Percentiles rank a stretch among this genome's conserved stretches.
phyloP scores from a whole-genome alignment of 441 rosid genomes.

The Melastoma candidum region DNA sequence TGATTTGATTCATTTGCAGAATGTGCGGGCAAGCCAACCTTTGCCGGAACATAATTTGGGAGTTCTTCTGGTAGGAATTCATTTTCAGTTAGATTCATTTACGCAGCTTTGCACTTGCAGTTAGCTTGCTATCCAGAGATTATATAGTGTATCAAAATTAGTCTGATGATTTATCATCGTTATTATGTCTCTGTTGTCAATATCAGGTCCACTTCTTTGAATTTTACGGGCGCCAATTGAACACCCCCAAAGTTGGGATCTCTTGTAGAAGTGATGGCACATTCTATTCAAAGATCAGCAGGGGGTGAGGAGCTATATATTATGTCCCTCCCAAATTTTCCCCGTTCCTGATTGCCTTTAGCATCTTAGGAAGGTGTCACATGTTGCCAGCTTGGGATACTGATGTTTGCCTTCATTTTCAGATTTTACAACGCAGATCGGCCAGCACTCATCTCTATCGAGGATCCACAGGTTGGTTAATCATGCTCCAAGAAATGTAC shows the following conservation, averaged over 20 bases:
- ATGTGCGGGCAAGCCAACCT: constrained; percentile 34
- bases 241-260: constrained; percentile 68
- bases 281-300: constrained; percentile 57
- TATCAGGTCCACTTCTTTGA: constrained; percentile 79
- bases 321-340: neutral
- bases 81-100: constrained; percentile 2
- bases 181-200: constrained; percentile 1
- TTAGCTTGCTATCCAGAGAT: neutral
- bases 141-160: neutral
- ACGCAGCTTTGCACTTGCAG: neutral
- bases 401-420: constrained; percentile 8
- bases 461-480: constrained; percentile 75
- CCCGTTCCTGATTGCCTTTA: neutral
- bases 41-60: constrained; percentile 74
- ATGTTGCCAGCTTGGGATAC: neutral
- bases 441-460: constrained; percentile 75
- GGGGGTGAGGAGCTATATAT: constrained; percentile 40
- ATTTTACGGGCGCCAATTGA: constrained; percentile 73
- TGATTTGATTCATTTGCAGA: constrained; percentile 29
- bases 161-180: neutral
- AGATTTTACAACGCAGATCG: constrained; percentile 53
- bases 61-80: constrained; percentile 58
- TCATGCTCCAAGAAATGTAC: neutral
- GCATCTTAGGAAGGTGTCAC: neutral
- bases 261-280: constrained; percentile 60